Evolutionary conservation across 208 protist species (phyloP).

Genomic region (Naegleria lovaniensis): DNA sequence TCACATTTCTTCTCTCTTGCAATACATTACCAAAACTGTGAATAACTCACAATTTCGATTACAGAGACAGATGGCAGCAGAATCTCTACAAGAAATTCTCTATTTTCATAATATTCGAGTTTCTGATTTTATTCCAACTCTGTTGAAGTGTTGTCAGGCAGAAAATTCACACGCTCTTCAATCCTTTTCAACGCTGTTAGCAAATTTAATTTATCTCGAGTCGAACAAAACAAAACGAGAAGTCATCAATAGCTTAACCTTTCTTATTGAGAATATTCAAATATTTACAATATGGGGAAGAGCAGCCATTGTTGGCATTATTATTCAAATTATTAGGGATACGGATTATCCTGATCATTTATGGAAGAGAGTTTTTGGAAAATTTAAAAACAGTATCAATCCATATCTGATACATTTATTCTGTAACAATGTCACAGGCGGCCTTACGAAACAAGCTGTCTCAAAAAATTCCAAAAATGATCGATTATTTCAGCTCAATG

Average conservation of each 20-base stretch:
- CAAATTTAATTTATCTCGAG: not conserved
- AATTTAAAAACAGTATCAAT: not conserved
- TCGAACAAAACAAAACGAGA: not conserved
- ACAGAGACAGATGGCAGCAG: not conserved
- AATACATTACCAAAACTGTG: not conserved
- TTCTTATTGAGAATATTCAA: not conserved
- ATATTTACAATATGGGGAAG: not conserved
- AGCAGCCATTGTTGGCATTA: not conserved
- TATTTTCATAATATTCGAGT: not conserved
- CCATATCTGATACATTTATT: not conserved
- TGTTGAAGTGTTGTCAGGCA: not conserved
- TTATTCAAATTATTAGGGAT: not conserved
- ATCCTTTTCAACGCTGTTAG: not conserved
- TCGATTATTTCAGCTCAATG: not conserved
- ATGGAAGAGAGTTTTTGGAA: not conserved
- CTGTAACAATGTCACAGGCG: not conserved
- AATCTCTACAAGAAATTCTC: not conserved
- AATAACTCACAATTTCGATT: not conserved
- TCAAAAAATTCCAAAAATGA: not conserved
- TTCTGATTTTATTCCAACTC: not conserved
- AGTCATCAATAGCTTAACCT: not conserved
- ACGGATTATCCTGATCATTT: not conserved
- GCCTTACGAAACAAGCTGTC: not conserved
- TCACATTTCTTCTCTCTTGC: not conserved
- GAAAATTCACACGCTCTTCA: not conserved